Evolutionary conservation across 345 rosid species (phyloP).

Genomic region (Gossypium mustelinum): DNA sequence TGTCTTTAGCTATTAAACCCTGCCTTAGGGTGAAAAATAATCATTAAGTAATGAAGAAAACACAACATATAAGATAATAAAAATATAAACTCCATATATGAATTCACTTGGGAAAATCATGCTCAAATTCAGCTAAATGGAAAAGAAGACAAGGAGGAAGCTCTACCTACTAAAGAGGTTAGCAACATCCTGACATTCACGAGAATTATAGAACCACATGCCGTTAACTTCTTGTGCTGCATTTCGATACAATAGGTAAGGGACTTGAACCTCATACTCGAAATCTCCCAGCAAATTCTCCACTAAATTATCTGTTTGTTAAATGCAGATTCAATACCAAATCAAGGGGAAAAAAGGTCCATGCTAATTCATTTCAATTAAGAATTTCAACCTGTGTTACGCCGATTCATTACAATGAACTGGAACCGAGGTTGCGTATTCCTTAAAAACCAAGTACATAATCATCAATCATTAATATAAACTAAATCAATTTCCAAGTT

Average conservation of each 20-base stretch:
- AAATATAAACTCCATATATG: neutral
- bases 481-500: neutral
- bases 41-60: neutral
- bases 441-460: slow-evolving; percentile 28
- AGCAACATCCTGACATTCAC: slow-evolving; percentile 57
- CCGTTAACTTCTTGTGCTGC: slow-evolving; percentile 63
- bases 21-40: neutral
- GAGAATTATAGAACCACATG: slow-evolving; percentile 58
- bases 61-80: neutral
- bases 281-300: slow-evolving; percentile 62
- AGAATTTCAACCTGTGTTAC: slow-evolving; percentile 46
- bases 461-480: neutral
- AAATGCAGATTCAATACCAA: neutral
- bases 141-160: neutral
- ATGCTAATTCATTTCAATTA: neutral
- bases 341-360: neutral
- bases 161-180: slow-evolving; percentile 49
- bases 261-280: slow-evolving; percentile 55
- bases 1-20: neutral
- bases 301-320: slow-evolving; percentile 48
- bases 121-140: neutral
- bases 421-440: slow-evolving; percentile 77
- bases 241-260: slow-evolving; percentile 53
- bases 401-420: slow-evolving; percentile 74
- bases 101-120: neutral